Conservation (phyloP, 2,329 filamentous ascomycete species). For the Zarea fungicola region DNA sequence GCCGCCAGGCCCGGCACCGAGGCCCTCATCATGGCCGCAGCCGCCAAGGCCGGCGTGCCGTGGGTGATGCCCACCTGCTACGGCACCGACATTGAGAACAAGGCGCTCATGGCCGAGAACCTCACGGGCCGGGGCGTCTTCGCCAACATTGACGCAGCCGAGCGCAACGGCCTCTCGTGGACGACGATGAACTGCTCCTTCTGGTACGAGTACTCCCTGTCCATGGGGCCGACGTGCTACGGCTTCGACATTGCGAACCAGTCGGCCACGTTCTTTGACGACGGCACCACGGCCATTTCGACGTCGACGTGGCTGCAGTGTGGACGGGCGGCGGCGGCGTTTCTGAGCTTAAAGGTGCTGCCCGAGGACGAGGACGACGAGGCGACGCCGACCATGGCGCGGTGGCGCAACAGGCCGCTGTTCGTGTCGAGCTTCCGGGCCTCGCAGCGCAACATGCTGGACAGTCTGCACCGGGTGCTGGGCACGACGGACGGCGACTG, state of each 20-base stretch:
- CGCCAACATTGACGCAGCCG: conserved; percentile 30
- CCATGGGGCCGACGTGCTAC: conserved; percentile 27
- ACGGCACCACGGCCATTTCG: conserved; percentile 51
- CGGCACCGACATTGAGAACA: conserved; percentile 26
- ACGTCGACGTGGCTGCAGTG: conserved; percentile 56
- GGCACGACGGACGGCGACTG: conserved; percentile 55
- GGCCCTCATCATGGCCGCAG: conserved; percentile 41
- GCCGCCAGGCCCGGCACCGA: conserved; percentile 37
- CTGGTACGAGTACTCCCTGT: conserved; percentile 49
- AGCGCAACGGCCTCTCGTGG: conserved; percentile 28
- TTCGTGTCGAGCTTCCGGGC: conserved; percentile 53
- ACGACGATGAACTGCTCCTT: conserved; percentile 39
- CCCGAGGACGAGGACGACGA: conserved; percentile 32
- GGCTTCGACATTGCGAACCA: conserved; percentile 46
- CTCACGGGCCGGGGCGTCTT: conserved; percentile 17
- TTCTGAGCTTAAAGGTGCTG: conserved; percentile 42
- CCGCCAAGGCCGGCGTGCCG: conserved; percentile 43
- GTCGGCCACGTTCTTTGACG: conserved; percentile 44
- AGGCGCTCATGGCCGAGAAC: conserved; percentile 27
- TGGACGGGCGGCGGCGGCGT: conserved; percentile 47
- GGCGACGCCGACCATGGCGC: conserved; percentile 34
- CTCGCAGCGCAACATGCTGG: conserved; percentile 61
- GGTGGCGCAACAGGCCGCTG: conserved; percentile 40
- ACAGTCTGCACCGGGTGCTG: conserved; percentile 53
- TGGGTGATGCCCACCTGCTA: conserved; percentile 49